A percentile compares a stretch with the other conserved stretches of the same genome.
Evolutionary conservation across 495 filamentous ascomycete species (phyloP).

Genomic region (Penicillium salamii): DNA sequence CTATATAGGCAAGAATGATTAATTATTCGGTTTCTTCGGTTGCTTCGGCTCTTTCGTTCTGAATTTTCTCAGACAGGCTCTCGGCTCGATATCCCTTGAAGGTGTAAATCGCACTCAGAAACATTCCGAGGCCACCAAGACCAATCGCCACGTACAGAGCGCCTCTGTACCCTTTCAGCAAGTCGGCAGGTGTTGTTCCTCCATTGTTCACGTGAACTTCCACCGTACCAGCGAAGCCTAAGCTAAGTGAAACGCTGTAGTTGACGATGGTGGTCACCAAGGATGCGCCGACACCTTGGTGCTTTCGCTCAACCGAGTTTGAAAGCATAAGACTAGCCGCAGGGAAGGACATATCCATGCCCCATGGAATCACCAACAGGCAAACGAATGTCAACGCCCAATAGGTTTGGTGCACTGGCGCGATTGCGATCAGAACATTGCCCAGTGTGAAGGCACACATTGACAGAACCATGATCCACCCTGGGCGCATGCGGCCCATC

Average conservation of each 20-base stretch:
- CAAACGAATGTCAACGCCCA: slow-evolving; percentile 46
- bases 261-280: slow-evolving; percentile 62
- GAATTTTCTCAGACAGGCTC: not conserved
- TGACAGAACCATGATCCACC: slow-evolving; percentile 47
- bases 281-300: slow-evolving; percentile 49
- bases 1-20: too few species aligned
- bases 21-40: too few species aligned
- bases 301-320: slow-evolving; percentile 24
- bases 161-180: slow-evolving; percentile 32
- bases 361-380: slow-evolving; percentile 56
- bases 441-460: slow-evolving; percentile 45
- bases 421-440: slow-evolving; percentile 32
- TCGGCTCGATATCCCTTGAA: slow-evolving; percentile 15
- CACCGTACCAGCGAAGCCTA: slow-evolving; percentile 62
- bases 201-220: slow-evolving; percentile 49
- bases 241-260: slow-evolving; percentile 57
- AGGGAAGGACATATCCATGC: slow-evolving; percentile 64
- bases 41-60: not conserved
- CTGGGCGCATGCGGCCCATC: slow-evolving; percentile 34
- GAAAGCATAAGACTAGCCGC: slow-evolving; percentile 28
- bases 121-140: slow-evolving; percentile 21
- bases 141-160: slow-evolving; percentile 32
- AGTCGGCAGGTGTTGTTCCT: slow-evolving; percentile 23
- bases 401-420: slow-evolving; percentile 38
- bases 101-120: slow-evolving; percentile 14